These are phyloP conservation scores for Xylaria intraflava DNA, from an alignment of 495 filamentous ascomycete genomes.

Conservation along the genomic window DNA sequence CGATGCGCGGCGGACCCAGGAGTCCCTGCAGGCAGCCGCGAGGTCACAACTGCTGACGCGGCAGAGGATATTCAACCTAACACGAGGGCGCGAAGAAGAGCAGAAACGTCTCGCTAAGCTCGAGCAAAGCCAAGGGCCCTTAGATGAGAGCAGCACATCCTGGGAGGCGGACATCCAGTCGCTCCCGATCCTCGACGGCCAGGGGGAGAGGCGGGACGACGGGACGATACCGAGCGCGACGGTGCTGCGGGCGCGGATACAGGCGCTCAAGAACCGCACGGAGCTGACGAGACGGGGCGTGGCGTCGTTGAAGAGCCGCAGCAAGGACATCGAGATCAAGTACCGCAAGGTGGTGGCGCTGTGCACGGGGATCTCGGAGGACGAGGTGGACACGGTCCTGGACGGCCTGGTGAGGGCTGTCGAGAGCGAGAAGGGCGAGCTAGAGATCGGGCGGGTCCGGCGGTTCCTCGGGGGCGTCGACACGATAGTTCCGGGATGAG, in stretches of 20 bases:
- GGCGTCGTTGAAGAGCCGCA: constrained; percentile 49
- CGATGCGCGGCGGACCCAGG: constrained; percentile 63
- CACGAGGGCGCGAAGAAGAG: constrained; percentile 43
- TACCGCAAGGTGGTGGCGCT: constrained; percentile 64
- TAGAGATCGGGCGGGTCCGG: constrained; percentile 62
- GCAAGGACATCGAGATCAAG: constrained; percentile 59
- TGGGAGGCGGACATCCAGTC: constrained; percentile 36
- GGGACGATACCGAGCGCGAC: constrained; percentile 30
- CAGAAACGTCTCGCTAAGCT: constrained; percentile 33
- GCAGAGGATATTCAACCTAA: constrained; percentile 43
- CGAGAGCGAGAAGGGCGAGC: constrained; percentile 62
- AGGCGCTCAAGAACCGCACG: constrained; percentile 47
- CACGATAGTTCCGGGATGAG: constrained; percentile 27
- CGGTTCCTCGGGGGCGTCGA: constrained; percentile 71
- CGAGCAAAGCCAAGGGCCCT: constrained; percentile 31
- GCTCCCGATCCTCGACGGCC: background rate
- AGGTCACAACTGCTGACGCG: constrained; percentile 38
- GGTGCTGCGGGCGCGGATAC: constrained; percentile 38
- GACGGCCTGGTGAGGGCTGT: constrained; percentile 60
- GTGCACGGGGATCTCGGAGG: constrained; percentile 59
- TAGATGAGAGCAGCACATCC: constrained; percentile 23
- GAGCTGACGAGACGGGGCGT: constrained; percentile 54
- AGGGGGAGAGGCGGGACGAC: constrained; percentile 12
- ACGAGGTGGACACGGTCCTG: constrained; percentile 56
- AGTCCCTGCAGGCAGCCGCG: constrained; percentile 55